A percentile compares a stretch with the other conserved stretches of the same genome.
phyloP scores from a whole-genome alignment of 1,139 yeast genomes.

The Blastobotrys ciferrii region DNA sequence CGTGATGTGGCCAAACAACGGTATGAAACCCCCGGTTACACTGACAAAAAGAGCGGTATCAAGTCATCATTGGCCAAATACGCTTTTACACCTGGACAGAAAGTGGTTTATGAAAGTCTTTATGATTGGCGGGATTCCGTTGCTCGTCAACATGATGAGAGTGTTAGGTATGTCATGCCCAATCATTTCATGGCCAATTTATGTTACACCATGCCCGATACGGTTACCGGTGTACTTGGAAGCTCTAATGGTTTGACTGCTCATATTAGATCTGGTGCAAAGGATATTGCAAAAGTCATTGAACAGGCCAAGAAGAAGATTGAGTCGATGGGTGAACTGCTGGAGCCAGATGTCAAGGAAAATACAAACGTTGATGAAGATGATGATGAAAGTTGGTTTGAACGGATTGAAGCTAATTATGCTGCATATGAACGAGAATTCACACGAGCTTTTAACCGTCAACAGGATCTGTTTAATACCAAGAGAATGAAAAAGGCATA shows the following conservation, averaged over 20 bases:
- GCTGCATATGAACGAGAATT: slow-evolving; percentile 25
- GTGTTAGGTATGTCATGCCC: slow-evolving; percentile 78
- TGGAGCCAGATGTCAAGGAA: background rate
- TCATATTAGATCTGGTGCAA: slow-evolving; percentile 56
- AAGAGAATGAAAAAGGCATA: slow-evolving; percentile 8
- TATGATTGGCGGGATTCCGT: slow-evolving; percentile 79
- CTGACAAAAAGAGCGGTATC: slow-evolving; percentile 25
- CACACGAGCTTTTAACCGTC: slow-evolving; percentile 21
- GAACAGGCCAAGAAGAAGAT: slow-evolving; percentile 23
- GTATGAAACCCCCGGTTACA: slow-evolving; percentile 54
- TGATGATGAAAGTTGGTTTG: slow-evolving; percentile 13
- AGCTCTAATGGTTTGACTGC: slow-evolving; percentile 53
- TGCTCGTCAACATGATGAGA: slow-evolving; percentile 81
- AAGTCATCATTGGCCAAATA: slow-evolving; percentile 55
- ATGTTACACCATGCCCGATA: slow-evolving; percentile 57
- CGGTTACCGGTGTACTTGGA: slow-evolving; percentile 54
- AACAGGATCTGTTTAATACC: slow-evolving; percentile 20
- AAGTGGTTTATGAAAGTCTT: slow-evolving; percentile 57
- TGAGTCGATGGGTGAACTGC: slow-evolving; percentile 19
- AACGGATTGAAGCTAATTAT: slow-evolving; percentile 20
- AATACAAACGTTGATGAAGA: slow-evolving; percentile 8
- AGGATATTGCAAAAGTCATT: slow-evolving; percentile 57
- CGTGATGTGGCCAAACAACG: slow-evolving; percentile 78
- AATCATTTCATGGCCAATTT: slow-evolving; percentile 71
- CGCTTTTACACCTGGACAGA: slow-evolving; percentile 57